These are phyloP conservation scores for Cercis canadensis DNA, from an alignment of 306 rosid genomes.

Conservation along the genomic window DNA sequence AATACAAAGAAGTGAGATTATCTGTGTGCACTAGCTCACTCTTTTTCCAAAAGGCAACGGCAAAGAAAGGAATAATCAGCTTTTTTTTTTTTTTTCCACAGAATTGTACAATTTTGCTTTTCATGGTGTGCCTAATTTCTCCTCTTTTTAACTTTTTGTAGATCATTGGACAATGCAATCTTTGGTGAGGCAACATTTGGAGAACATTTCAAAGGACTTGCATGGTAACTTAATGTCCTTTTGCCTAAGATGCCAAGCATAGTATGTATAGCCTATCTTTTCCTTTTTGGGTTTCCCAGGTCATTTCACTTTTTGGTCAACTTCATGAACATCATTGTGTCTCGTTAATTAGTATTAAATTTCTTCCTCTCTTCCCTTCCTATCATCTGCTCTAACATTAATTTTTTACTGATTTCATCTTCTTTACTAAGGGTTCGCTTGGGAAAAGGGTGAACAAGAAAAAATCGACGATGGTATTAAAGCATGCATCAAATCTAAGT, in stretches of 20 bases:
- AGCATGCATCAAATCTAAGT: no score
- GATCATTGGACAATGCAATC: slow-evolving; percentile 26
- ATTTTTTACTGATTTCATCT: no score
- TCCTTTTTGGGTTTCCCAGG: slow-evolving; percentile 32
- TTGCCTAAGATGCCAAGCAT: slow-evolving; percentile 33
- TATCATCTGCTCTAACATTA: no score
- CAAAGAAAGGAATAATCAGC: slow-evolving; percentile 21
- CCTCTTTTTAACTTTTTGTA: slow-evolving; percentile 20
- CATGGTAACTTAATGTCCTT: not conserved
- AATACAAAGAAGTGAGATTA: slow-evolving; percentile 12
- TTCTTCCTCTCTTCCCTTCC: not conserved
- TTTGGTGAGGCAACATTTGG: slow-evolving; percentile 20
- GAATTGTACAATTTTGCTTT: slow-evolving; percentile 39
- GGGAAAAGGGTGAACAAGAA: no score
- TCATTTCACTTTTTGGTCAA: slow-evolving; percentile 32
- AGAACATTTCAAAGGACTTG: slow-evolving; percentile 12
- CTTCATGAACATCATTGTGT: not conserved
- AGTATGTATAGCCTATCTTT: not conserved
- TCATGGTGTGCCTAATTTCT: slow-evolving; percentile 26
- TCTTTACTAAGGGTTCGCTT: no score
- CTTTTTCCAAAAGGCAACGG: slow-evolving; percentile 20
- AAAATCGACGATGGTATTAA: no score
- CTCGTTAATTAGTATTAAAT: not conserved
- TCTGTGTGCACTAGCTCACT: not conserved
- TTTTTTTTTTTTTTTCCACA: slow-evolving; percentile 27